Evolutionary conservation across 495 filamentous ascomycete species (phyloP), one percentile per base, ranked within the genome.

Genomic region (Neurospora sp.): DNA sequence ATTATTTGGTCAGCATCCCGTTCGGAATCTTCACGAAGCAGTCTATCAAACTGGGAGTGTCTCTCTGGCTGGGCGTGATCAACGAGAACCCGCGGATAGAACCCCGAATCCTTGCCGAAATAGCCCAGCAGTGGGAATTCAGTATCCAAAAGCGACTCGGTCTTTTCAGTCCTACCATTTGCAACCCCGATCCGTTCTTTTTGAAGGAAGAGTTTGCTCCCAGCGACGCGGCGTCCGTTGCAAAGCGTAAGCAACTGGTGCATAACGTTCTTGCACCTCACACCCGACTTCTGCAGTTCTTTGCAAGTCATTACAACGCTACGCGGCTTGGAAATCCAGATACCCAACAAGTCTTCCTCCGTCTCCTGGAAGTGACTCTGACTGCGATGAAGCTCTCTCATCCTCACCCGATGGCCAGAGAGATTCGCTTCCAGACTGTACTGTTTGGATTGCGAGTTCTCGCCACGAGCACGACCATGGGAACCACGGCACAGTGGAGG

Each of bases 11-110:
- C 71, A 87, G 87, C 68, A 93, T 98, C 74, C 96, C 96, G 3
- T 99, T 98, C 83, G 86, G 87, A 39, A 88, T 96, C 31, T 98
- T 99, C 79, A 94, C 91, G 5, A 97, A 96, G 81, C 93, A 97
- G 78, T 92, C 93, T 18, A 96, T 99, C 79, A 96, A 97, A 76
- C 89, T 97, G 10, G 96, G 96, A 20, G 91, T 98, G 40, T 97
- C 94, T 20, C 87, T 98, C 10, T 99, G 96, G 96, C 88, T 97
- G 59, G 94, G 94, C 38, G 91, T 98, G 8, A 98, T 98, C 75
- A 94, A 98, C 78, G 96, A 98, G 78, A 98, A 97, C 77, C 94
- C 95, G 18, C 87, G 86, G 68, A 89, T 97, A 82, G 93, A 97
- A 78, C 85, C 94, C 1, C 90, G 92, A 66, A 88, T 99, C 68